Evolutionary conservation across 495 filamentous ascomycete species (phyloP), one percentile per base, ranked within the genome.

Genomic region (Daldinia loculata): DNA sequence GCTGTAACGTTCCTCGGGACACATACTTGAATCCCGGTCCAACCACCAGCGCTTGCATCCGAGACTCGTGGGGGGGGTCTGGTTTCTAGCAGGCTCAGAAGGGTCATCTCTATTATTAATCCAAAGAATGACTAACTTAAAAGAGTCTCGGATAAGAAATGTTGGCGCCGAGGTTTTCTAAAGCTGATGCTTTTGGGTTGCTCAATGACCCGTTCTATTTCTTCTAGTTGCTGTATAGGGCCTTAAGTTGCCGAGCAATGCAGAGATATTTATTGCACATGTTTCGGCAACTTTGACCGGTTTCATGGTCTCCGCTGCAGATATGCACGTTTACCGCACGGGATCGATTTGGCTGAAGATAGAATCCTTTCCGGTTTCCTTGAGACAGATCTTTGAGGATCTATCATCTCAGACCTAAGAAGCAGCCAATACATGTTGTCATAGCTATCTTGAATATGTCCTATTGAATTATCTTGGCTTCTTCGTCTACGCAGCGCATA

Each of bases 1-100:
- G 43, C 65, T 68, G 70, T 52, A 65, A 72, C 70, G 30, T 68
- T 62, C 51, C 41, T 72, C 70, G 65, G 61, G 55, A 72, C 36
- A n/a, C 56, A 56, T 41, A 22, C 19, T 72, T 61, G 61, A 39
- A 67, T 65, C 61, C 65, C 61, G 61, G 61, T 19, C 69, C 65
- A 72, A 72, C 66, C 55, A 68, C 50, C 39, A 56, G 57, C 57
- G 24, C 61, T 50, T 61, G 61, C 65, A 61, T 65, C 48, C 60
- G 61, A 45, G 43, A 63, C 41, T 53, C 61, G 70, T 73, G 70
- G 70, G 19, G 38, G 15, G 11, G 17, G 8, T 34, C 61, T 61
- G 24, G 43, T 61, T 45, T 56, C 34, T 56, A 50, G 61, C 39
- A 32, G 39, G n/a, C n/a, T n/a, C 38, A 36, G 48, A 66, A 48